Evolutionary conservation across 768 basidiomycete genomes (phyloP), one percentile per base, ranked within the genome.

Genomic region (Leccinum uliginosum): DNA sequence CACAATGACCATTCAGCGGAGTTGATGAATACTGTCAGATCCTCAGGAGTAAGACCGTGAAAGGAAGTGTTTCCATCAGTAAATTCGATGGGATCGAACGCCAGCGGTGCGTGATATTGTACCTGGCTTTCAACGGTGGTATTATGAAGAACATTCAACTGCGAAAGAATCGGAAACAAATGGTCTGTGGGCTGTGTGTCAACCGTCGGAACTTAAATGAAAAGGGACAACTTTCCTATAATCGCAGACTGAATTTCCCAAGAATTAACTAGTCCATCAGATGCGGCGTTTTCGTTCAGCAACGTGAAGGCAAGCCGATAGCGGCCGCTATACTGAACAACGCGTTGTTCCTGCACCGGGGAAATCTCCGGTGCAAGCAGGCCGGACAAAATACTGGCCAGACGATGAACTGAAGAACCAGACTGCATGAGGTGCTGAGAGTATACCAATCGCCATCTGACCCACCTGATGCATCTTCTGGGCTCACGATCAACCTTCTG

Each of bases 1-100:
- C 95, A 93, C 50, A 99, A 67, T 12, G 88, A 89, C 97, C 97
- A 99, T 67, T 94, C 87, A 4, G 94, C 97, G 6, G 93, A 93
- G 66, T 99, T 99, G 43, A 99, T 79, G 66, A 99, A 99, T 0
- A 95, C 86, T 14, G 89, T 93, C 57, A 97, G 78, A 65, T 96
- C 86, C 62, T 94, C 93, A 51, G 84, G 83, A 1, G 82, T 83
- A 38, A 98, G 71, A 0, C 83, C 82, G 69, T 84, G 84, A 9
- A 70, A 65, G 7, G 67, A 73, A 26, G 74, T 65, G 8, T 76
- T 73, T 15, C 68, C 64, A 35, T 65, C 57, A 50, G 60, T 54
- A 3, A 80, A 46, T 6, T 67, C 57, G 7, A 63, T 67, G 9
- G 93, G 89, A 52, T 82, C 77, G 65, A 98, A 92, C 1, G 92